A percentile compares a stretch with the other conserved stretches of the same genome.
phyloP scores from a whole-genome alignment of 495 filamentous ascomycete genomes.

The Aspergillus sclerotioniger region DNA sequence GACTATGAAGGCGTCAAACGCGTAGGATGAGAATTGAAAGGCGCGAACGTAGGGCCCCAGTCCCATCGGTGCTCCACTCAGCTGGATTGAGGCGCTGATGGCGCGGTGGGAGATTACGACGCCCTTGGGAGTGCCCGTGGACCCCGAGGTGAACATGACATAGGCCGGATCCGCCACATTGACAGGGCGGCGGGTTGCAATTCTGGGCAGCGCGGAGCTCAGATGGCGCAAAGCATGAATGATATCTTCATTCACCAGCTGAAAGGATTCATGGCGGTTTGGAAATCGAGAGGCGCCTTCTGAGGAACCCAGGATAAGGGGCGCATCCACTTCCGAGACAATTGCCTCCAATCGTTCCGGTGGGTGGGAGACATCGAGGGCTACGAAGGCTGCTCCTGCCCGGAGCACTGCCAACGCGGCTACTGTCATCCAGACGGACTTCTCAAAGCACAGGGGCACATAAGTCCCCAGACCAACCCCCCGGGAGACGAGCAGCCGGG shows the following conservation, averaged over 20 bases:
- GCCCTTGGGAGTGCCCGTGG: constrained; percentile 39
- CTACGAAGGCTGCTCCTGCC: constrained; percentile 35
- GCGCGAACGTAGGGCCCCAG: background rate
- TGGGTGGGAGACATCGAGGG: constrained; percentile 21
- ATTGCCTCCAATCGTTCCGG: constrained; percentile 13
- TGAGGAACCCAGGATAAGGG: constrained; percentile 18
- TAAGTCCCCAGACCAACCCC: constrained; percentile 32
- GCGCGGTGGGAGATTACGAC: constrained; percentile 29
- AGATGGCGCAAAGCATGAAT: background rate
- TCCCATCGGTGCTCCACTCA: constrained; percentile 1
- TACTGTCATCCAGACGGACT: constrained; percentile 43
- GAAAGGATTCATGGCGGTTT: constrained; percentile 46
- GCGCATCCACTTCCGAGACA: background rate
- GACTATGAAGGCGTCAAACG: background rate
- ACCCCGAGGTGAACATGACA: constrained; percentile 39
- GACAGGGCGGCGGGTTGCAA: background rate
- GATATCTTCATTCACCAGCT: background rate
- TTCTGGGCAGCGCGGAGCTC: background rate
- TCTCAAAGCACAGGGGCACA: constrained; percentile 47
- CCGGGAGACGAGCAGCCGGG: background rate
- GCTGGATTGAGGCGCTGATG: constrained; percentile 17
- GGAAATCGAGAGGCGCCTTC: constrained; percentile 41
- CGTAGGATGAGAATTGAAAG: background rate
- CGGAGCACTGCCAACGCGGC: constrained; percentile 49
- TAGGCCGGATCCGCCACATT: constrained; percentile 24